A percentile compares a stretch with the other conserved stretches of the same genome.
Evolutionary conservation across 2,329 filamentous ascomycete species (phyloP).

Genomic region (Cladophialophora chaetospira): DNA sequence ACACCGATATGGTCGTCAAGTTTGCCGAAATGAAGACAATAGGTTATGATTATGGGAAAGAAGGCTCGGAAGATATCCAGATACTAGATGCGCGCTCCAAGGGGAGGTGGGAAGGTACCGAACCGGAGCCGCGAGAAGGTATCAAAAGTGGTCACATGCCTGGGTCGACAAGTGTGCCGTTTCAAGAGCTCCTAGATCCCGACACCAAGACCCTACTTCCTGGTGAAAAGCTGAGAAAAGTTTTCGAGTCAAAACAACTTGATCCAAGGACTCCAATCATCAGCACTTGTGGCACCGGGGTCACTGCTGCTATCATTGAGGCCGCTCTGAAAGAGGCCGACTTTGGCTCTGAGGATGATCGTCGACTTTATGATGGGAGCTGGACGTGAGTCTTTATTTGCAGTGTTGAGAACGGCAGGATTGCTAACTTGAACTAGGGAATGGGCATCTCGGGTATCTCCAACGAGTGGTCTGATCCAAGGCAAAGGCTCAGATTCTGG

Average conservation of each 20-base stretch:
- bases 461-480: conserved; percentile 48
- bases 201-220: conserved; percentile 78
- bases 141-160: conserved; percentile 91
- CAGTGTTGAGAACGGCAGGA: neutral
- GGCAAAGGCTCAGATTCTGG: neutral
- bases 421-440: conserved; percentile 39
- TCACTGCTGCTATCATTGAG: conserved; percentile 89
- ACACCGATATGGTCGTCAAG: conserved; percentile 67
- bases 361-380: conserved; percentile 89
- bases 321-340: conserved; percentile 79
- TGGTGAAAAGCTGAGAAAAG: conserved; percentile 67
- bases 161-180: conserved; percentile 78
- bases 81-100: conserved; percentile 82
- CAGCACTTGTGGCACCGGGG: conserved; percentile 87
- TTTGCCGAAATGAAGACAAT: conserved; percentile 84
- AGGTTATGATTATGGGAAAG: conserved; percentile 74
- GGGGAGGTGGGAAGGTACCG: conserved; percentile 78
- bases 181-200: conserved; percentile 77
- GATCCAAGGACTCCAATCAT: conserved; percentile 80
- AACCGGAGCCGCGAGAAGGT: conserved; percentile 82
- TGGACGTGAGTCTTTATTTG: conserved; percentile 75
- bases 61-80: conserved; percentile 80
- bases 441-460: conserved; percentile 54
- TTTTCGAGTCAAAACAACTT: conserved; percentile 80
- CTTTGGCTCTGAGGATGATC: conserved; percentile 66